These are phyloP conservation scores for Gyrodon lividus DNA, from an alignment of 768 basidiomycete genomes.

Conservation along the genomic window DNA sequence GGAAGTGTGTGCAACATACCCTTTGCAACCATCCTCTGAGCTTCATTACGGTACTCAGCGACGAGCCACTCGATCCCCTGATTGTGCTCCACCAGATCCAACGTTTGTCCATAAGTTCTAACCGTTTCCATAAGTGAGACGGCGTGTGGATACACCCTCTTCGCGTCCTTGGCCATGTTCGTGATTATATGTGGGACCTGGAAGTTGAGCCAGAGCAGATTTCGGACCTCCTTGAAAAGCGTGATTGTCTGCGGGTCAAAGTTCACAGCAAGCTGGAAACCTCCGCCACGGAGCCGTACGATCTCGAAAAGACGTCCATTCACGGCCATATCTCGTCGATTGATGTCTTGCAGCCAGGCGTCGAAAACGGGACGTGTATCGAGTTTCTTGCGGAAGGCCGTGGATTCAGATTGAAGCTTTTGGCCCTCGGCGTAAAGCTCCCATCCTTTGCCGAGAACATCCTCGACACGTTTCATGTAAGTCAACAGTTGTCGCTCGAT, in stretches of 20 bases:
- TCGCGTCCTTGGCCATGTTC: constrained; percentile 98
- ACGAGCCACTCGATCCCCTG: constrained; percentile 92
- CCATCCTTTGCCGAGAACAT: constrained; percentile 98
- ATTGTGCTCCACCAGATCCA: constrained; percentile 88
- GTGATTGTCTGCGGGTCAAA: constrained; percentile 99
- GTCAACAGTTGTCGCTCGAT: constrained; percentile 94
- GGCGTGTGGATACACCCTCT: constrained; percentile 96
- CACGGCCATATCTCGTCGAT: constrained; percentile 87
- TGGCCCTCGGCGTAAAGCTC: constrained; percentile 99
- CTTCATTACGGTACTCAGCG: constrained; percentile 90
- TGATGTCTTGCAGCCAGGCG: constrained; percentile 96
- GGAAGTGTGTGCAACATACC: constrained; percentile 48
- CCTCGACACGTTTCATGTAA: constrained; percentile 99
- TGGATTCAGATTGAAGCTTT: constrained; percentile 88
- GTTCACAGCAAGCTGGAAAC: constrained; percentile 89
- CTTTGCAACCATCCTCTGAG: constrained; percentile 88
- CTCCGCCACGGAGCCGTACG: constrained; percentile 67
- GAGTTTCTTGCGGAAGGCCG: constrained; percentile 92
- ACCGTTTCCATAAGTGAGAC: constrained; percentile 99
- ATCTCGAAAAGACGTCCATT: constrained; percentile 93
- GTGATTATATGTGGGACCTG: constrained; percentile 92
- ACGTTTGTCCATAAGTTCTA: constrained; percentile 93
- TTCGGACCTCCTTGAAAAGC: constrained; percentile 97
- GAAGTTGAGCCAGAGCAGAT: constrained; percentile 93
- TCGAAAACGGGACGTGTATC: constrained; percentile 94